Conservation (phyloP, 2,329 filamentous ascomycete genomes). For the Raffaelea deltoideospora region DNA sequence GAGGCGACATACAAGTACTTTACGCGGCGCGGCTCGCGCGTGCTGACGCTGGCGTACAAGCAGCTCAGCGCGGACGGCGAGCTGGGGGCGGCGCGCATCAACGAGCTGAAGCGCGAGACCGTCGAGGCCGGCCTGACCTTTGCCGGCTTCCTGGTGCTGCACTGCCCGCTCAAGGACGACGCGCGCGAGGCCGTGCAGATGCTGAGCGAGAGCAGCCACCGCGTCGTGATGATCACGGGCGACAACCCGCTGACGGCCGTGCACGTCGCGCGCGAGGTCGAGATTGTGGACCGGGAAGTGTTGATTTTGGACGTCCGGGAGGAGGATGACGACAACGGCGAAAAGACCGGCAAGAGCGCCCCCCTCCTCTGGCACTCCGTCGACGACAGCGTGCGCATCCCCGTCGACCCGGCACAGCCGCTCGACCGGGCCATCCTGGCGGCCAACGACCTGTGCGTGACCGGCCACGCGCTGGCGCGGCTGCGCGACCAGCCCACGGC, state of each 20-base stretch:
- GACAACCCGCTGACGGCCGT: constrained; percentile 95
- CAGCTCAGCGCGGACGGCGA: constrained; percentile 71
- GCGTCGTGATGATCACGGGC: constrained; percentile 97
- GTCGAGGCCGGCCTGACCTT: constrained; percentile 76
- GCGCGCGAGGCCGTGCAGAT: constrained; percentile 87
- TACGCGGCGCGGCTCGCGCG: constrained; percentile 85
- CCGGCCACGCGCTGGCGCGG: constrained; percentile 81
- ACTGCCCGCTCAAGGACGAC: constrained; percentile 92
- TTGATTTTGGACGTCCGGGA: constrained; percentile 92
- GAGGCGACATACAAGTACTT: constrained; percentile 99
- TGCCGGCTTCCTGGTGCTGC: constrained; percentile 87
- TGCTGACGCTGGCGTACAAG: constrained; percentile 88
- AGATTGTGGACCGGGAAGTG: constrained; percentile 92
- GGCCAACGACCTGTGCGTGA: constrained; percentile 86
- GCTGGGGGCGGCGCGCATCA: constrained; percentile 70
- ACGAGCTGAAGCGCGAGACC: constrained; percentile 84
- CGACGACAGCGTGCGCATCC: constrained; percentile 75
- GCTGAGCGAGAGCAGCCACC: constrained; percentile 97
- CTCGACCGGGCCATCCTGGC: constrained; percentile 69
- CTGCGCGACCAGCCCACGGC: constrained; percentile 68
- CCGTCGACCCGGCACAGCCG: constrained; percentile 68
- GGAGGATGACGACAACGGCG: constrained; percentile 63
- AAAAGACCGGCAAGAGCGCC: no score
- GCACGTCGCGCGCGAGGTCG: constrained; percentile 86
- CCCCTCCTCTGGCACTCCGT: constrained; percentile 93